Base-by-base conservation (phyloP, 2,329 filamentous ascomycete genomes). In the Fusarium sterilihyphosum region DNA sequence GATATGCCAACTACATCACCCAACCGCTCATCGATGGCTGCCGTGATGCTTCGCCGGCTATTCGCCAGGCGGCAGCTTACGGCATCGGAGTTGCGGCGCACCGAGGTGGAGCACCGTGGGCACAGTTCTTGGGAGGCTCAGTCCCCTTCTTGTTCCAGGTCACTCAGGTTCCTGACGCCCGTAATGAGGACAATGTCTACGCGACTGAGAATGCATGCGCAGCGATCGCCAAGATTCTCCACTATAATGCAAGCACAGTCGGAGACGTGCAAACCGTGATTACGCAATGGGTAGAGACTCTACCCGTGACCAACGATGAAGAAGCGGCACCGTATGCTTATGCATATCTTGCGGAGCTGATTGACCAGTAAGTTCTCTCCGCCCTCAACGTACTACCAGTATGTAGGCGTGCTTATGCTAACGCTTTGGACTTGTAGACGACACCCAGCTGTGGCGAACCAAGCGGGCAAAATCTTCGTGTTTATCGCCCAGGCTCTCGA, bases 191-290 rank as follows among this genome's bases (percentile, higher is more conserved):
- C 78, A 95, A 98, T 78, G 93, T 98, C 5, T 99, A 97, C 81
- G 96, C 96, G 5, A 98, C 96, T 4, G 96, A 99, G 85, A 99
- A 99, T 81, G 96, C 96, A 12, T 98, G 94, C 77, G 96, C 96
- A 47, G 95, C 94, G 76, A 96, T 99, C 79, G 96, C 96, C 41
- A 99, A 99, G 88, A 96, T 99, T 61, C 87, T 99, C 74, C 95
- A 98, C 81, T 98, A 92, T 85, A 98, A 97, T 83, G 86, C 91
- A 31, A 87, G 87, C 75, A 93, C 93, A 80, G 92, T 99, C 24
- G 87, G 87, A 61, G 94, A 97, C 78, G 87, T 90, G 57, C 92
- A 96, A 79, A 89, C 93, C 43, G 88, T 98, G 33, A 91, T 94
- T 47, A 85, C 87, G n/a, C 92, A 93, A 81, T 99, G 96, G 96